Evolutionary conservation across 768 basidiomycete genomes (phyloP).

Genomic region (Obba rivulosa): DNA sequence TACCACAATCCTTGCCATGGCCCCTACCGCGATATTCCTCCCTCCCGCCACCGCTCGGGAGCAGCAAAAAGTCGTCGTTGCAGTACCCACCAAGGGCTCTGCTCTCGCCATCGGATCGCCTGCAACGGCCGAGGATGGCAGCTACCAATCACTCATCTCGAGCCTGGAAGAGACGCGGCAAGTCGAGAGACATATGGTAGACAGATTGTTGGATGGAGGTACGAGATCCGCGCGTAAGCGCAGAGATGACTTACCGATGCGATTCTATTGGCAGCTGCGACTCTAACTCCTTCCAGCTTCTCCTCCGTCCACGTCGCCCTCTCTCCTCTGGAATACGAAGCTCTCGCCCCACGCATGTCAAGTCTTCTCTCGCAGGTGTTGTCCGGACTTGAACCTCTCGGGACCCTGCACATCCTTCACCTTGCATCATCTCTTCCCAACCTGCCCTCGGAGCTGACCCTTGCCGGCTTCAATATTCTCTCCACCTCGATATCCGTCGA

Average conservation of each 20-base stretch:
- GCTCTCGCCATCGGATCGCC: slow-evolving; percentile 76
- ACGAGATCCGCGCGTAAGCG: slow-evolving; percentile 17
- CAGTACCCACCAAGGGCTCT: slow-evolving; percentile 34
- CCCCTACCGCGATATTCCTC: slow-evolving; percentile 52
- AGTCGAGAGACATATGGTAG: slow-evolving; percentile 78
- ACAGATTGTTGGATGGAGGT: slow-evolving; percentile 81
- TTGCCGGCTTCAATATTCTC: slow-evolving; percentile 60
- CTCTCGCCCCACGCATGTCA: slow-evolving; percentile 46
- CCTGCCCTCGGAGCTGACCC: slow-evolving; percentile 54
- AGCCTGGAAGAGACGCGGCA: slow-evolving; percentile 46
- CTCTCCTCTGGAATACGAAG: slow-evolving; percentile 54
- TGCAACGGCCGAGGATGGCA: slow-evolving; percentile 71
- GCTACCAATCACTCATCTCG: slow-evolving; percentile 66
- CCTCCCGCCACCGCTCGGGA: slow-evolving; percentile 14
- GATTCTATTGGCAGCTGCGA: slow-evolving; percentile 42
- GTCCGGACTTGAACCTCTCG: slow-evolving; percentile 55
- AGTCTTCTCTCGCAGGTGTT: slow-evolving; percentile 57
- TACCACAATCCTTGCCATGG: slow-evolving; percentile 35
- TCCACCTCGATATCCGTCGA: slow-evolving; percentile 31
- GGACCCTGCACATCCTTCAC: slow-evolving; percentile 64
- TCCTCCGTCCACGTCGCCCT: slow-evolving; percentile 67
- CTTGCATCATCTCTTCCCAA: slow-evolving; percentile 36
- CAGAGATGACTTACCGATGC: slow-evolving; percentile 3
- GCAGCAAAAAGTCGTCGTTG: slow-evolving; percentile 20
- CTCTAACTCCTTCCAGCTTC: slow-evolving; percentile 49